Conservation (phyloP, 2,329 filamentous ascomycete genomes). For the Whalleya microplaca region DNA sequence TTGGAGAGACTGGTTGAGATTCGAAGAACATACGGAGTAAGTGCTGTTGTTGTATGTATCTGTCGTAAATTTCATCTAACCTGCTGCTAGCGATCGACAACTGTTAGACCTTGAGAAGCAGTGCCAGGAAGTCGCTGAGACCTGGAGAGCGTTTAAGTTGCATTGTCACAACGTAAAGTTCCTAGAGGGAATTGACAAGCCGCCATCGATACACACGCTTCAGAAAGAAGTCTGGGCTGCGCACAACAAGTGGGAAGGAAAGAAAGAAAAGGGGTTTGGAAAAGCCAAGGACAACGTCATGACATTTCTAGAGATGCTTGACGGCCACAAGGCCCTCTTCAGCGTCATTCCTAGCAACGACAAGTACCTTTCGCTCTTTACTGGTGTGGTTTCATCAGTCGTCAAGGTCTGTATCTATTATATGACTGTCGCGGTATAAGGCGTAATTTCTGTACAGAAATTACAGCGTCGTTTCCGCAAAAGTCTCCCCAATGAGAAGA, state of each 20-base stretch:
- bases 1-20: constrained; percentile 8
- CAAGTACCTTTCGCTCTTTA: constrained; percentile 10
- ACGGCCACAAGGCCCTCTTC: constrained; percentile 11
- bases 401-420: constrained; percentile 1
- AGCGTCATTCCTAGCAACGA: constrained; percentile 12
- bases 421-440: too few species aligned
- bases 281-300: constrained; percentile 5
- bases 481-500: too few species aligned
- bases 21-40: background rate
- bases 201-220: constrained; percentile 1
- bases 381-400: constrained; percentile 10
- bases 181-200: constrained; percentile 4
- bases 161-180: background rate
- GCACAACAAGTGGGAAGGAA: constrained; percentile 2
- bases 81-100: background rate
- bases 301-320: constrained; percentile 6
- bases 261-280: constrained; percentile 7
- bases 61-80: background rate
- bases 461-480: too few species aligned
- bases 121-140: constrained; percentile 5
- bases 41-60: background rate
- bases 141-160: constrained; percentile 5
- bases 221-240: background rate
- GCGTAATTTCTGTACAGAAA: too few species aligned
- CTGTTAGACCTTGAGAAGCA: background rate